Base-by-base conservation (phyloP, 2,329 filamentous ascomycete genomes). In the Plectosphaerella plurivora region DNA sequence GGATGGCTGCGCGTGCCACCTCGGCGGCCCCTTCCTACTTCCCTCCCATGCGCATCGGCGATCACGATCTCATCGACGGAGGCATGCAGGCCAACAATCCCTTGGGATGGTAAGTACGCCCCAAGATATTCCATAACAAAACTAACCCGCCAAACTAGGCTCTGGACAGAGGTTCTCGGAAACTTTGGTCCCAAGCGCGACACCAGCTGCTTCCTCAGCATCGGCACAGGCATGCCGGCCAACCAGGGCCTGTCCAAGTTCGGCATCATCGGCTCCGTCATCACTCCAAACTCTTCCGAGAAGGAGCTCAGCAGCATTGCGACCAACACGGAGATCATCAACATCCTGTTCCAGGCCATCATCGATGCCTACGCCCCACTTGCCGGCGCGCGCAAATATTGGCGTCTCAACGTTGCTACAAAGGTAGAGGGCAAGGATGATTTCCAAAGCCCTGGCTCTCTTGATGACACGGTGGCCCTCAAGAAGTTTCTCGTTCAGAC, bases 141-240 rank as follows among this genome's bases (percentile, higher is more conserved):
- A 25, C 22, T 14, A n/a, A 15, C 10, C 44, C 12, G 20, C 9
- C n/a, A 15, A 45, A 28, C 25, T 28, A 56, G 54, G 54, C 47
- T 56, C 8, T 56, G 54, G 54, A 56, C 51, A 18, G 54, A 56
- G 9, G 47, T 56, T 3, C 50, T 54, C 14, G 22, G 18, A 11
- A 47, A 50, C 20, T 56, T 54, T 20, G 54, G 54, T 7, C 52
- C 54, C 7, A 46, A 35, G 12, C 54, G 54, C 28, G 6, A 52
- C 4, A 56, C 54, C 5, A 47, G 47, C 49, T 56, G 54, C 28
- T 56, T 56, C 52, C 54, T 56, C 45, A 54, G 52, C 44, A 54
- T 56, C 15, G 54, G 54, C 12, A 56, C 54, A 1, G 54, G 54
- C 41, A 50, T 44, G 25, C 20, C 54, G 5, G 22, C 46, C 16